Conservation (phyloP, 306 rosid genomes). For the Prunus persica region DNA sequence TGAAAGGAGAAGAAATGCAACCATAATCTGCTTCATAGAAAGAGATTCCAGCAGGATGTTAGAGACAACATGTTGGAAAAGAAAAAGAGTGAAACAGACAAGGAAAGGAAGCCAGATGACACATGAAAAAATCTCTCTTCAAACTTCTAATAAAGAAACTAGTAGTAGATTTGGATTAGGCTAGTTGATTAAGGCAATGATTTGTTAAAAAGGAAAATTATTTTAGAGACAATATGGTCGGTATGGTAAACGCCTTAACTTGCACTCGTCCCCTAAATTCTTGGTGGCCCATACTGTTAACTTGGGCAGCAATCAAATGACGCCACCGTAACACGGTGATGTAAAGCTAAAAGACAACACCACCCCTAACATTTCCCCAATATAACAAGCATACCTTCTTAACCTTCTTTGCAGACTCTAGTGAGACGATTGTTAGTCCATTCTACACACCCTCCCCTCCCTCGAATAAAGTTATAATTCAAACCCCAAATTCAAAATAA, state of each 20-base stretch:
- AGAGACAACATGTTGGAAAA: too few relatives aligned
- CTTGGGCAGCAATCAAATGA: neutral
- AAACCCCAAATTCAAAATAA: neutral
- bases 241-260: too few relatives aligned
- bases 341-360: neutral
- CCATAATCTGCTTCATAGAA: neutral
- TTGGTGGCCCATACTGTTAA: neutral
- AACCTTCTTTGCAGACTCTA: neutral
- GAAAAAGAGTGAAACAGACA: too few relatives aligned
- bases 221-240: too few relatives aligned
- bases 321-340: slow-evolving; percentile 17
- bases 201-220: too few relatives aligned
- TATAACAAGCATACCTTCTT: neutral
- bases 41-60: neutral
- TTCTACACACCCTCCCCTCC: neutral
- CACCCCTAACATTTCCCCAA: neutral
- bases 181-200: too few relatives aligned
- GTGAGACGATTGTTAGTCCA: neutral
- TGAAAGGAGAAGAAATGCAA: neutral
- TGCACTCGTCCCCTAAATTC: neutral
- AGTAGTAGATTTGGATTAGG: too few relatives aligned
- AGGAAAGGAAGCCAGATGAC: too few relatives aligned
- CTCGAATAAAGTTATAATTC: neutral
- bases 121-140: too few relatives aligned
- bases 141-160: too few relatives aligned